phyloP scores from a whole-genome alignment of 805 yeast species.

The Tetrapisispora iriomotensis region DNA sequence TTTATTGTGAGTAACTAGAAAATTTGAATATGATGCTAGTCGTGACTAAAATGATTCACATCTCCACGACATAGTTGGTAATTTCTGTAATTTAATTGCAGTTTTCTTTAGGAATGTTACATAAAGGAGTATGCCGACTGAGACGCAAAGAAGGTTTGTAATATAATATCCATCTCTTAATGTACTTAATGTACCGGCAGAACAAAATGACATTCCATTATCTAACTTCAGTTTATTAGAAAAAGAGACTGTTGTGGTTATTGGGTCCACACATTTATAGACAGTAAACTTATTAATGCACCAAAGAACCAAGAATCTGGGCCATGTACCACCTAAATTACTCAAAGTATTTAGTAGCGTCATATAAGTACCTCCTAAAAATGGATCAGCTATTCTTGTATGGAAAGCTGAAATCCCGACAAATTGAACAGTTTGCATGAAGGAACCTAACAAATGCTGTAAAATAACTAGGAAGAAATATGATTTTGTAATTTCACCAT shows the following conservation, averaged over 20 bases:
- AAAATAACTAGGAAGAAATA: slow-evolving; percentile 66
- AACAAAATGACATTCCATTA: slow-evolving; percentile 2
- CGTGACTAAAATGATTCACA: slow-evolving; percentile 5
- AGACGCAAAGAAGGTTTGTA: slow-evolving; percentile 64
- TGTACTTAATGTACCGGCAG: slow-evolving; percentile 25
- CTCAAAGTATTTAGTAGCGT: slow-evolving; percentile 86
- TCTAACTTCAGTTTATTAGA: neutral
- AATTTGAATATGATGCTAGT: too few relatives aligned
- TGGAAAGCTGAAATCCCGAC: slow-evolving; percentile 93
- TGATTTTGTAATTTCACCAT: slow-evolving; percentile 34
- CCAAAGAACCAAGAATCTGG: slow-evolving; percentile 66
- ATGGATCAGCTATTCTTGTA: slow-evolving; percentile 89
- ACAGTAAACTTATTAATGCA: slow-evolving; percentile 72
- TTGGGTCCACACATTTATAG: slow-evolving; percentile 41
- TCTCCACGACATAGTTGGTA: slow-evolving; percentile 75
- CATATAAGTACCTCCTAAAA: slow-evolving; percentile 97
- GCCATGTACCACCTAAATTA: slow-evolving; percentile 98
- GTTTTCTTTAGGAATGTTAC: slow-evolving; percentile 56
- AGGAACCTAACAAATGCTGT: slow-evolving; percentile 78
- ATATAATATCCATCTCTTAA: slow-evolving; percentile 75
- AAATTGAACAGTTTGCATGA: slow-evolving; percentile 91
- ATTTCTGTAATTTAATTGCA: slow-evolving; percentile 52
- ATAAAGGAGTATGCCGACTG: slow-evolving; percentile 55
- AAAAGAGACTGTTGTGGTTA: neutral
- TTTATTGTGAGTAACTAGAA: too few relatives aligned